Evolutionary conservation across 192 early-diverging fungal genomes (phyloP).

Genomic region (Entophlyctis luteolus): DNA sequence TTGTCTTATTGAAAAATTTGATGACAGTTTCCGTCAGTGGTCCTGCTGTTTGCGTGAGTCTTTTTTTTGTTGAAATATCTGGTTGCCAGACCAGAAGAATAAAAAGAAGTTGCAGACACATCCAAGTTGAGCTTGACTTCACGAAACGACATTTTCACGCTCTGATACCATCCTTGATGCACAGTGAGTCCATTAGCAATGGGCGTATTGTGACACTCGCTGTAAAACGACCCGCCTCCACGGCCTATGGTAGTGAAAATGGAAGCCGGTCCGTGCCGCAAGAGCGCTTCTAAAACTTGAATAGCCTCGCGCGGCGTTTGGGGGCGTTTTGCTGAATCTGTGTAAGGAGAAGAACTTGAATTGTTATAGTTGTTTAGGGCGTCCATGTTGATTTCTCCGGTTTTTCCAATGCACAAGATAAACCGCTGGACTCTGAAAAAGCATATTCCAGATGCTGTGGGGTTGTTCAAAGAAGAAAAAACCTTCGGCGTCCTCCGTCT

Average conservation of each 20-base stretch:
- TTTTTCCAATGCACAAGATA: conserved; percentile 4
- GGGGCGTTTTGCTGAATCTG: not conserved
- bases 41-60: not conserved
- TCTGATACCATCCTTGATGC: conserved; percentile 36
- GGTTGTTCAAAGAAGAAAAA: not conserved
- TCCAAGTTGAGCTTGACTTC: conserved; percentile 31
- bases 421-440: conserved; percentile 19
- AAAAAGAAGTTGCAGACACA: conserved; percentile 31
- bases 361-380: conserved; percentile 9
- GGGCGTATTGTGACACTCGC: conserved; percentile 5
- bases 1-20: conserved; percentile 13
- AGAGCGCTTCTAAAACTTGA: conserved; percentile 22
- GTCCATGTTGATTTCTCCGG: conserved; percentile 16
- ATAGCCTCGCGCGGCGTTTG: not conserved
- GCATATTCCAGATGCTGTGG: not conserved
- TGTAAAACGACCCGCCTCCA: conserved; percentile 24
- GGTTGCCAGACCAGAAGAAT: conserved; percentile 18
- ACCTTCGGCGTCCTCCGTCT: conserved; percentile 16
- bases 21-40: conserved; percentile 21
- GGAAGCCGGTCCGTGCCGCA: conserved; percentile 11
- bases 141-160: conserved; percentile 22
- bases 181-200: conserved; percentile 26
- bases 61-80: not conserved
- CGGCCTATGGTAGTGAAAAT: conserved; percentile 20
- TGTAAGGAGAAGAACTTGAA: too few relatives aligned